Base-by-base conservation (phyloP, 208 protist species). In the Leishmania mexicana region DNA sequence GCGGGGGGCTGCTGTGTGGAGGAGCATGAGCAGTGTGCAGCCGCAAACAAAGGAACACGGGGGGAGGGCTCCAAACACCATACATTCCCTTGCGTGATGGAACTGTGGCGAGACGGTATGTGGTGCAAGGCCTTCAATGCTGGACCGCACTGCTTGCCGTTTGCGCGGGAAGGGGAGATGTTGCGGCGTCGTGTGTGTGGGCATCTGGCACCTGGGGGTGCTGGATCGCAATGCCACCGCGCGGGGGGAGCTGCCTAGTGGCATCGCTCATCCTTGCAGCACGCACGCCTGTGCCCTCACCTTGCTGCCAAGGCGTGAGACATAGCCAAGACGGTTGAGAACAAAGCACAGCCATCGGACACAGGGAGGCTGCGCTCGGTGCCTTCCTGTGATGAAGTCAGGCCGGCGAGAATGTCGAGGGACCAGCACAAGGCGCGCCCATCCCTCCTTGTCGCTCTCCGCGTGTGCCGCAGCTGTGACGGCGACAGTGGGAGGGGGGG, bases 341-440 rank as follows among this genome's bases (percentile, higher is more conserved):
- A 47, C 13, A 45, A 64, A 73, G 65, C 70, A 70, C 40, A 51
- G 45, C 42, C 62, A 68, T 81, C 57, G 78, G 31, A 62, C 65
- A 81, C 72, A 57, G 42, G 38, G 38, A 51, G 57, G 57, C 80
- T 78, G 49, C 71, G 54, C 73, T 75, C 64, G 72, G 77, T 83
- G 76, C 80, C 73, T 78, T 28, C 35, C 80, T 78, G 80, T 75
- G 80, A 75, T 75, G 76, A 75, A 75, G 47, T 73, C 60, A 65
- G 70, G 54, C 57, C 35, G 15, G 67, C 67, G 67, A 73, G 67
- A 73, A 13, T 71, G 49, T 42, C n/a, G 54, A 64, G 42, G 54
- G 51, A 15, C 28, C 54, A 58, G 38, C 31, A 19, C 65, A 70
- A 15, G 21, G 60, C 60, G n/a, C 28, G 31, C 60, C 5, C 31